Base-by-base conservation (phyloP, 1,139 yeast genomes). In the Scheffersomyces segobiensis region DNA sequence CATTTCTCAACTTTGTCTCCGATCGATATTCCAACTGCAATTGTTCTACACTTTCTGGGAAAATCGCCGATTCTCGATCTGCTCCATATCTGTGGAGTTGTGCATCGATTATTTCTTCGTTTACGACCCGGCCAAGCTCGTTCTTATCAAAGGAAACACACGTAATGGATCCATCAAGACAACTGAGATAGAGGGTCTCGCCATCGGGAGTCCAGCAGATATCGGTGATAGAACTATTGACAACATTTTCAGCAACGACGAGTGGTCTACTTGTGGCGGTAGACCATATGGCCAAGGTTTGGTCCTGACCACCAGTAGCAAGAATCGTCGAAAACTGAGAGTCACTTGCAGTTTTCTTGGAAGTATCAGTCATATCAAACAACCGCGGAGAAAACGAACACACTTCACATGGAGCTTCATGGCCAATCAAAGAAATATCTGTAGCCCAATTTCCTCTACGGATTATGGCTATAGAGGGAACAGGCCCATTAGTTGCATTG, bases 401-500 rank as follows among this genome's bases (percentile, higher is more conserved):
- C 3, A 93, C 98, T 72, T 96, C 99, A 64, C 97, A 91, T 0
- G 99, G 98, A 1, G 97, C 93, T 65, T 93, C 97, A 69, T 95
- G 99, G 0, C 99, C 99, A 53, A 96, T 90, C 53, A 95, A 81
- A 58, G 96, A 88, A 54, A 93, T 83, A 61, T 91, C 96, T 12
- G 93, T 82, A 53, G 89, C 93, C 99, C 99, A 96, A 56, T 84
- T 88, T 32, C 98, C 99, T 74, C 99, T 82, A 64, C 90, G 89
- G 39, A 95, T 87, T 47, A 95, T 86, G 0, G 93, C 95, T 5
- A 93, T 95, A 0, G 97, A 88, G 0, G 97, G 87, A 0, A 95
- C 96, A 0, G 98, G 98, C 0, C 98, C 98, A 72, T 96, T 95
- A 10, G 97, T 92, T 1, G 99, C 98, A 73, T 95, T 96, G 0